Evolutionary conservation across 2,329 filamentous ascomycete genomes (phyloP), one percentile per base, ranked within the genome.

Genomic region (Fusarium transvaalense): DNA sequence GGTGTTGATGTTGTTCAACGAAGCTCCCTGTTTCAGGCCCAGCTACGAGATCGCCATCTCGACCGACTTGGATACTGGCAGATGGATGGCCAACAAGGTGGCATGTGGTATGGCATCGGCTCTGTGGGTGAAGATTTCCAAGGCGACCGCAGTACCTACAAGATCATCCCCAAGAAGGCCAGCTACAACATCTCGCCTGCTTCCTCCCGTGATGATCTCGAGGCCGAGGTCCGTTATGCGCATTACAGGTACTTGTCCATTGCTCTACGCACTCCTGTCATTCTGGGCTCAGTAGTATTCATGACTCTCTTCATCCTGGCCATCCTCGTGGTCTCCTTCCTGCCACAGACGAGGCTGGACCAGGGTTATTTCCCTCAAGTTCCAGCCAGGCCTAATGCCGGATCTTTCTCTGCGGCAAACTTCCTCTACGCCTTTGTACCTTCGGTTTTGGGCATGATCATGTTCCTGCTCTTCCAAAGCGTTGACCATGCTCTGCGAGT

Each of bases 1-100:
- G 88, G 88, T 5, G 91, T 94, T 72, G 87, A 73, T n/a, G 70
- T 88, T 0, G 84, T 88, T 42, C 78, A 80, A 10, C 81, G 79
- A 17, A 82, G 84, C 47, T 74, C 79, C 32, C 83, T 88, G 34
- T 87, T 91, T 72, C 80, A 79, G 71, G 79, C 83, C 29, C 83
- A 83, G 66, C 83, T 87, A 42, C 82, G 79, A 50, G 86, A 83
- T 73, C 87, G 84, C 64, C 87, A 88, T 67, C 82, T 86, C 7
- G 89, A 95, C 71, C 86, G 91, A 43, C 85, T 97, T n/a, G 93
- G 94, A 9, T 97, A 97, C 78, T 97, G 94, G 93, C 88, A 87
- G 61, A 88, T 89, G 27, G 88, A 89, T 19, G 88, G 88, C 56
- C 85, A 86, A 6, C 75, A 79, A 23, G 88, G 89, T 21, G 88